Evolutionary conservation across 192 early-diverging fungal species (phyloP).

Genomic region (Coemansia sp.): DNA sequence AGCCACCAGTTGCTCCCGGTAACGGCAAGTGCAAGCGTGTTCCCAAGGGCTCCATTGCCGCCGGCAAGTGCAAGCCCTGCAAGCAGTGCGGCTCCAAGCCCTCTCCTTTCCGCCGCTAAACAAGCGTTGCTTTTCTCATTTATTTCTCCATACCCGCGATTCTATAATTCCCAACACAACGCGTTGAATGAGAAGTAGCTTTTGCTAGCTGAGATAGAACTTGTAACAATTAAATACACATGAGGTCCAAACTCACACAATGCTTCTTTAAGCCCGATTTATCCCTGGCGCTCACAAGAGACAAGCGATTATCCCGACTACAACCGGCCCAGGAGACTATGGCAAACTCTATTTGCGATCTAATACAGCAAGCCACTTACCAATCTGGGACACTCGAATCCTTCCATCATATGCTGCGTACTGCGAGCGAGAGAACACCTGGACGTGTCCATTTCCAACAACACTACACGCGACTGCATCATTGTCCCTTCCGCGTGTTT

Average conservation of each 20-base stretch:
- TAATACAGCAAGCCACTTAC: neutral
- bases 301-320: neutral
- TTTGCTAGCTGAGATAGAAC: neutral
- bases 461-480: neutral
- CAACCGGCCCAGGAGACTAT: neutral
- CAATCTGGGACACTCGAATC: neutral
- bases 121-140: neutral
- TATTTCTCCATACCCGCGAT: neutral
- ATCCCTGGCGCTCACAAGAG: neutral
- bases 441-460: neutral
- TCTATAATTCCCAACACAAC: neutral
- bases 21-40: conserved; percentile 53
- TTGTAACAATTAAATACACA: neutral
- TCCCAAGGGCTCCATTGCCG: conserved; percentile 53
- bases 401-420: neutral
- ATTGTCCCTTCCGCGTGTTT: neutral
- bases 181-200: neutral
- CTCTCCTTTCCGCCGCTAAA: conserved; percentile 39
- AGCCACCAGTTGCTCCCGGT: neutral
- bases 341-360: neutral
- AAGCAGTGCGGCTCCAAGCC: conserved; percentile 35
- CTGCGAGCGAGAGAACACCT: neutral
- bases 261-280: neutral
- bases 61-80: conserved; percentile 56
- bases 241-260: neutral